Percentiles rank a stretch among this genome's conserved stretches.
phyloP scores from a whole-genome alignment of 225 moss, liverwort and hornwort species.

The Physcomitrium patens region DNA sequence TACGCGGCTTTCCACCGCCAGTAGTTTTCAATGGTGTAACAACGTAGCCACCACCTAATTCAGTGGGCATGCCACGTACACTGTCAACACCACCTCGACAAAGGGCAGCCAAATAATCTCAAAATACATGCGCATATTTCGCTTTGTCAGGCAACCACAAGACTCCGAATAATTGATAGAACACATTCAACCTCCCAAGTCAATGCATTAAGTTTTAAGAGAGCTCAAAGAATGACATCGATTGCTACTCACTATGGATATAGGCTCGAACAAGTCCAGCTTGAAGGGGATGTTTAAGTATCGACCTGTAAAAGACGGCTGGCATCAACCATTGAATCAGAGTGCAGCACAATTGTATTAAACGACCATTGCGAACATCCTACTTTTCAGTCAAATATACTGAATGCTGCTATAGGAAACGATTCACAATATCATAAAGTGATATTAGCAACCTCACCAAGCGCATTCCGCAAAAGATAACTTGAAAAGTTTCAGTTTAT shows the following conservation, averaged over 20 bases:
- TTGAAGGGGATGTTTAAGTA: constrained; percentile 56
- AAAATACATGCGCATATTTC: constrained; percentile 6
- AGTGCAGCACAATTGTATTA: constrained; percentile 36
- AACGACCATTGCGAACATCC: constrained; percentile 14
- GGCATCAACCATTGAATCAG: constrained; percentile 56
- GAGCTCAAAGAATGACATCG: constrained; percentile 14
- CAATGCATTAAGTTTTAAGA: background rate
- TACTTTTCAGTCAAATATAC: constrained; percentile 22
- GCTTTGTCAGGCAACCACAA: constrained; percentile 14
- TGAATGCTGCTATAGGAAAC: constrained; percentile 23
- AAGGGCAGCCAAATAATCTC: constrained; percentile 6
- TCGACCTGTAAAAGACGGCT: constrained; percentile 80
- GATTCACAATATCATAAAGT: constrained; percentile 11
- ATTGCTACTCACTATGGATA: constrained; percentile 57
- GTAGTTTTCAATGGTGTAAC: constrained; percentile 66
- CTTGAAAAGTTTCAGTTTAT: background rate
- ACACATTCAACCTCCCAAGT: background rate
- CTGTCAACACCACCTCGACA: background rate
- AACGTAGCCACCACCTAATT: constrained; percentile 73
- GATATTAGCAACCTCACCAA: constrained; percentile 20
- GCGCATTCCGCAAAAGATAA: background rate
- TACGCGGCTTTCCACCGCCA: constrained; percentile 56
- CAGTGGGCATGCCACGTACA: constrained; percentile 20
- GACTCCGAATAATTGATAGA: constrained; percentile 5
- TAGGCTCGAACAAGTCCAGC: constrained; percentile 70